Percentiles rank a stretch among this genome's conserved stretches.
phyloP scores from a whole-genome alignment of 106 monocot species.

The Phalaenopsis equestris region DNA sequence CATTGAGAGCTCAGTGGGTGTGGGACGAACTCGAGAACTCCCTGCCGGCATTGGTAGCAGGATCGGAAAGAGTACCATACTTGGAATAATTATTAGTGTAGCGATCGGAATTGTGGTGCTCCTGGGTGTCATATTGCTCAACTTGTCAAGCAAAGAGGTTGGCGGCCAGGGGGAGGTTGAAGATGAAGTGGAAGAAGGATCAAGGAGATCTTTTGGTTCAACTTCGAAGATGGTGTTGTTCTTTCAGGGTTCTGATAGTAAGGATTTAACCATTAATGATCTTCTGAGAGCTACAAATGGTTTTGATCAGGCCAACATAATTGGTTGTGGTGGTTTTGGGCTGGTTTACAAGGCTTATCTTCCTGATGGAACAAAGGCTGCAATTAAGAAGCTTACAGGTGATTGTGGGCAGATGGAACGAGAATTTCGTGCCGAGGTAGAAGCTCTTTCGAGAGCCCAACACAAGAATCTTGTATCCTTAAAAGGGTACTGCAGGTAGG shows the following conservation, averaged over 20 bases:
- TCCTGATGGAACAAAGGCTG: conserved; percentile 49
- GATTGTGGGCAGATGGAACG: conserved; percentile 59
- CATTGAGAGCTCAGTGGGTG: conserved; percentile 10
- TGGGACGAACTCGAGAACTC: conserved; percentile 10
- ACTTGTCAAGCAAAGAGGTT: conserved; percentile 32
- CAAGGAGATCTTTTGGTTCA: conserved; percentile 20
- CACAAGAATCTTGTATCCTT: conserved; percentile 52
- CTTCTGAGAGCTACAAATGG: conserved; percentile 56
- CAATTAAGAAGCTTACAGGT: conserved; percentile 57
- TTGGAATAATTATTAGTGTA: conserved; percentile 44
- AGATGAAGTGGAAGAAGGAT: conserved; percentile 24
- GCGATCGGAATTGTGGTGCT: conserved; percentile 34
- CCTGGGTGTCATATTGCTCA: conserved; percentile 35
- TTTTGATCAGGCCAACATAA: conserved; percentile 63
- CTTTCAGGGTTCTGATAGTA: conserved; percentile 35
- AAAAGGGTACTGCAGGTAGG: conserved; percentile 47
- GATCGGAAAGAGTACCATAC: conserved; percentile 24
- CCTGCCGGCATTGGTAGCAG: conserved; percentile 11
- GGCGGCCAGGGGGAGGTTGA: conserved; percentile 17
- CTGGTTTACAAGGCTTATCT: conserved; percentile 61
- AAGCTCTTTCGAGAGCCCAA: conserved; percentile 55
- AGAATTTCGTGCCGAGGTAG: conserved; percentile 61
- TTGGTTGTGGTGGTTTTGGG: conserved; percentile 70
- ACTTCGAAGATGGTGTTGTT: conserved; percentile 47
- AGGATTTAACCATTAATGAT: conserved; percentile 45